These are phyloP conservation scores for Rhytidhysteron rufulum DNA, from an alignment of 2,329 filamentous ascomycete species.

Conservation along the genomic window DNA sequence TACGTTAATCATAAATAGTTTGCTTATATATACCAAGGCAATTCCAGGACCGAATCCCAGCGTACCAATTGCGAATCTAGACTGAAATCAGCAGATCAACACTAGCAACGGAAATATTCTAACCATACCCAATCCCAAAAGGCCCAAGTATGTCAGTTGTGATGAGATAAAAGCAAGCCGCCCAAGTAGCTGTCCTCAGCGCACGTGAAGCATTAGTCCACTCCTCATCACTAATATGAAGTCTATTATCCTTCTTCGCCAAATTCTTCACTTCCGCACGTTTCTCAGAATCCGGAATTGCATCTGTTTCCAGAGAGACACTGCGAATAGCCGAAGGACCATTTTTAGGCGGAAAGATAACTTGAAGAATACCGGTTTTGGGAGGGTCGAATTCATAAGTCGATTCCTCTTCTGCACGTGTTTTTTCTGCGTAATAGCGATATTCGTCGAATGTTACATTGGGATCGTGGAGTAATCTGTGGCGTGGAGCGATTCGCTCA, in stretches of 20 bases:
- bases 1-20: no score
- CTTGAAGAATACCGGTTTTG: constrained; percentile 1
- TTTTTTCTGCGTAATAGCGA: constrained; percentile 29
- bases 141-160: constrained; percentile 40
- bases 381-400: constrained; percentile 3
- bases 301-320: neutral
- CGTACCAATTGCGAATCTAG: constrained; percentile 5
- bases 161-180: constrained; percentile 41
- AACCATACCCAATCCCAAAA: constrained; percentile 25
- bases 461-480: constrained; percentile 1
- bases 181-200: constrained; percentile 26
- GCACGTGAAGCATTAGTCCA: constrained; percentile 29
- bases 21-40: no score
- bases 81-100: neutral
- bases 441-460: constrained; percentile 33
- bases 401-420: constrained; percentile 25
- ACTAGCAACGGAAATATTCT: constrained; percentile 4
- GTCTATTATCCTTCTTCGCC: neutral
- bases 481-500: neutral
- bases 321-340: neutral
- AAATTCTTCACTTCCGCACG: neutral
- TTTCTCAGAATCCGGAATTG: neutral
- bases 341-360: constrained; percentile 4
- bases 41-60: constrained; percentile 31
- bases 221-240: constrained; percentile 20